phyloP scores from a whole-genome alignment of 2,329 filamentous ascomycete genomes.

The Iodosphaeria phyllophila region DNA sequence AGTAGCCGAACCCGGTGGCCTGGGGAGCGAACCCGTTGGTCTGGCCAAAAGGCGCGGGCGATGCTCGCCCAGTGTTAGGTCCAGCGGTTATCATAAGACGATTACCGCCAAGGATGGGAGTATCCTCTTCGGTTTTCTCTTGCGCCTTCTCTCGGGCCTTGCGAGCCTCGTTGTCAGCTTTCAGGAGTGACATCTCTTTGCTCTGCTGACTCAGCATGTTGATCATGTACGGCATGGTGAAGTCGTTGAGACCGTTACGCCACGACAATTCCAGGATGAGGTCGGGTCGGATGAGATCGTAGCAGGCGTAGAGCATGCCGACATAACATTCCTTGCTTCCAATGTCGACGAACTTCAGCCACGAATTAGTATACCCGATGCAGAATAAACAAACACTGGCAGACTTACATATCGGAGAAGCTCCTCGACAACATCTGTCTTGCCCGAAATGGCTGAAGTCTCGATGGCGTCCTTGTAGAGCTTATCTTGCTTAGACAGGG shows the following conservation, averaged over 20 bases:
- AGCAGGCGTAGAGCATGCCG: constrained; percentile 98
- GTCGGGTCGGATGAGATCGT: constrained; percentile 87
- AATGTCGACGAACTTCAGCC: constrained; percentile 80
- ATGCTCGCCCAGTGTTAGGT: constrained; percentile 35
- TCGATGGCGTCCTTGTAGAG: constrained; percentile 99
- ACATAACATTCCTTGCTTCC: constrained; percentile 98
- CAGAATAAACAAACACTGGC: constrained; percentile 1
- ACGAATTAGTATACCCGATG: constrained; percentile 13
- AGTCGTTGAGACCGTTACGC: constrained; percentile 86
- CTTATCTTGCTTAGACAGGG: constrained; percentile 96
- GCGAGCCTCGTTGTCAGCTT: constrained; percentile 91
- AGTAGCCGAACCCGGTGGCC: constrained; percentile 59
- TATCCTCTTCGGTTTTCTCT: constrained; percentile 81
- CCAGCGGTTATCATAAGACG: constrained; percentile 94
- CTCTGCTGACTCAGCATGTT: constrained; percentile 90
- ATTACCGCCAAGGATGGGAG: constrained; percentile 75
- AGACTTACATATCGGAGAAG: constrained; percentile 92
- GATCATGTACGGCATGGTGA: constrained; percentile 99
- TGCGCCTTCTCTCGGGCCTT: constrained; percentile 54
- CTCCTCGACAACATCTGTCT: constrained; percentile 86
- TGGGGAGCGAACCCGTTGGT: constrained; percentile 82
- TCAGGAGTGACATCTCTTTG: constrained; percentile 63
- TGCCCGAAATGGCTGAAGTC: constrained; percentile 81
- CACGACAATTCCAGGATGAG: constrained; percentile 91
- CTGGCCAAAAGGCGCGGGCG: constrained; percentile 55